A percentile compares a stretch with the other conserved stretches of the same genome.
Conservation (phyloP, 2,329 filamentous ascomycete species). For the Pestalotiopsis sp. region DNA sequence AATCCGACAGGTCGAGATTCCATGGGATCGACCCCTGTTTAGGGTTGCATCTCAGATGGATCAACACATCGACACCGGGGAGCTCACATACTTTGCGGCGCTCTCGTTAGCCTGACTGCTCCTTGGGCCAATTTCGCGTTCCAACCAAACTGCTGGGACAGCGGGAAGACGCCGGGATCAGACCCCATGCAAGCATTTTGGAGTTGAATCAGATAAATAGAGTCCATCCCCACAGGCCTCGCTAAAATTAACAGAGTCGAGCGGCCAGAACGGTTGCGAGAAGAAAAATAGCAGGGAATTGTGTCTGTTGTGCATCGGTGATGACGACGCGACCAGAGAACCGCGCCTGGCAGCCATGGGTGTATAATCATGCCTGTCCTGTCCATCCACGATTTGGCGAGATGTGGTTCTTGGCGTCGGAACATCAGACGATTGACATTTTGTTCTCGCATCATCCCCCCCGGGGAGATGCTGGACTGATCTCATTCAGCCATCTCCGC, state of each 20-base stretch:
- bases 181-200: constrained; percentile 5
- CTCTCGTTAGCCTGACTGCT: background rate
- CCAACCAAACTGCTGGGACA: constrained; percentile 12
- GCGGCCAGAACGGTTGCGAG: background rate
- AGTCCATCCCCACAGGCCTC: constrained; percentile 1
- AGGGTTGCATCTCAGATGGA: constrained; percentile 11
- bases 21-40: background rate
- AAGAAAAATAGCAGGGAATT: constrained; percentile 3
- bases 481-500: background rate
- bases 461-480: background rate
- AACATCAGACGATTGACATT: constrained; percentile 11
- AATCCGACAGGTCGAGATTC: constrained; percentile 5
- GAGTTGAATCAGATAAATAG: constrained; percentile 13
- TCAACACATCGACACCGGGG: constrained; percentile 6
- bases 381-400: background rate
- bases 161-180: background rate
- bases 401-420: background rate
- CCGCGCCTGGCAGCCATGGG: background rate
- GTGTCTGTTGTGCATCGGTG: constrained; percentile 1
- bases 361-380: background rate
- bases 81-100: constrained; percentile 2
- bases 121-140: background rate
- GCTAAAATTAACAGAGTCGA: background rate
- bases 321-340: constrained; percentile 1
- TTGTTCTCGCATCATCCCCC: background rate